A percentile compares a stretch with the other conserved stretches of the same genome.
These are phyloP conservation scores for Sporothrix brasiliensis DNA, from an alignment of 2,329 filamentous ascomycete species.

Conservation along the genomic window DNA sequence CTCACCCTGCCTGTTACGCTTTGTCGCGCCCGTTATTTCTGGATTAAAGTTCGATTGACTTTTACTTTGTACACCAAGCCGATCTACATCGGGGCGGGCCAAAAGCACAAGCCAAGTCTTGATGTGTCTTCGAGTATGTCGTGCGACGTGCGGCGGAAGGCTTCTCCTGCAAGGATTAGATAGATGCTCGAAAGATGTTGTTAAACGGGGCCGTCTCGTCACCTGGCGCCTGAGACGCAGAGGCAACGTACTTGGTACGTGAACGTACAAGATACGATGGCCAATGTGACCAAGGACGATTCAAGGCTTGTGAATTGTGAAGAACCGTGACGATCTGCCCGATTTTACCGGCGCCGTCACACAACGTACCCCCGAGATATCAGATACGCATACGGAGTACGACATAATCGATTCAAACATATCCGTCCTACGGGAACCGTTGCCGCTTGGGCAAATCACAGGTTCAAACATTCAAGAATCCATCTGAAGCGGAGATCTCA, in stretches of 20 bases:
- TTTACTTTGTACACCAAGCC: background rate
- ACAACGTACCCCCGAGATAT: background rate
- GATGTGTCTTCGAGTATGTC: background rate
- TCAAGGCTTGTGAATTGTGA: background rate
- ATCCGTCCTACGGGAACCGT: too few species aligned
- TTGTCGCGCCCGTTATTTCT: background rate
- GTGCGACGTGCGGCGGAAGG: background rate
- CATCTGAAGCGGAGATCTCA: slow-evolving; percentile 16
- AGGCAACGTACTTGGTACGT: background rate
- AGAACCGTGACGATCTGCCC: background rate
- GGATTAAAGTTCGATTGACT: background rate
- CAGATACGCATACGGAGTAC: background rate
- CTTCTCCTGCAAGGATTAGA: background rate
- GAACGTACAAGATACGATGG: background rate
- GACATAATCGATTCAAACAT: too few species aligned
- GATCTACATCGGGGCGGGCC: background rate
- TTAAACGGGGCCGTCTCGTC: background rate
- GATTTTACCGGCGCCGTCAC: background rate
- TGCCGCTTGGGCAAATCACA: slow-evolving; percentile 1
- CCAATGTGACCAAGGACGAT: too few species aligned
- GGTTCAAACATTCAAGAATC: background rate
- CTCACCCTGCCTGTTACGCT: background rate
- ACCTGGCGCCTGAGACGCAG: too few species aligned
- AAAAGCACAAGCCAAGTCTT: slow-evolving; percentile 7
- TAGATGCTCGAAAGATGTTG: background rate